Evolutionary conservation across 1,284 basidiomycete species (phyloP).

Genomic region (Phellopilus nigrolimitatus): DNA sequence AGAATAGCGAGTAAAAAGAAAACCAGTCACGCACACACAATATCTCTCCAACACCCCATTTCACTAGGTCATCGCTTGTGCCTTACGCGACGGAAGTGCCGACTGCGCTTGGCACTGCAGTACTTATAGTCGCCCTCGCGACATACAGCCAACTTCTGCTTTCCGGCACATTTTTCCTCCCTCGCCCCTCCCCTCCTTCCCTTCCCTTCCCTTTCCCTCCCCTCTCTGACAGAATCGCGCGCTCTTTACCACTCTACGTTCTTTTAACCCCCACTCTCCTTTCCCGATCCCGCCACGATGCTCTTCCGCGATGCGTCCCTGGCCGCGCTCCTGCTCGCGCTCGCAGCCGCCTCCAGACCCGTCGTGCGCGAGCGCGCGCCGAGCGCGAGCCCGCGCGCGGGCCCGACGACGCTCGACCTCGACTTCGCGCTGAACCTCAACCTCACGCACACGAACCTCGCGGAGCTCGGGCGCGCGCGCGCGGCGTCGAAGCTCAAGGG

Average conservation of each 20-base stretch:
- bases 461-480: slow-evolving; percentile 14
- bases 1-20: too few species aligned
- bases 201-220: not conserved
- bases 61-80: too few species aligned
- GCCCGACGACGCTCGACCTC: slow-evolving; percentile 4
- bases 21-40: too few species aligned
- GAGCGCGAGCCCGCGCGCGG: too few species aligned
- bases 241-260: not conserved
- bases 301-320: not conserved
- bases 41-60: too few species aligned
- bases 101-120: too few species aligned
- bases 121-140: too few species aligned
- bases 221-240: not conserved
- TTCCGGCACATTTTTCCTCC: too few species aligned
- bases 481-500: slow-evolving; percentile 3
- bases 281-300: too few species aligned
- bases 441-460: slow-evolving; percentile 9
- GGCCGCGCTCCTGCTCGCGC: not conserved
- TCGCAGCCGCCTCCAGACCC: not conserved
- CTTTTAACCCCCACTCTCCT: too few species aligned
- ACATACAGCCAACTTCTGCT: too few species aligned
- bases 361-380: not conserved
- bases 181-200: not conserved
- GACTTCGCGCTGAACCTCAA: slow-evolving; percentile 12
- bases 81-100: too few species aligned